Evolutionary conservation across 2,329 filamentous ascomycete genomes (phyloP).

Genomic region (Sporothrix brasiliensis): DNA sequence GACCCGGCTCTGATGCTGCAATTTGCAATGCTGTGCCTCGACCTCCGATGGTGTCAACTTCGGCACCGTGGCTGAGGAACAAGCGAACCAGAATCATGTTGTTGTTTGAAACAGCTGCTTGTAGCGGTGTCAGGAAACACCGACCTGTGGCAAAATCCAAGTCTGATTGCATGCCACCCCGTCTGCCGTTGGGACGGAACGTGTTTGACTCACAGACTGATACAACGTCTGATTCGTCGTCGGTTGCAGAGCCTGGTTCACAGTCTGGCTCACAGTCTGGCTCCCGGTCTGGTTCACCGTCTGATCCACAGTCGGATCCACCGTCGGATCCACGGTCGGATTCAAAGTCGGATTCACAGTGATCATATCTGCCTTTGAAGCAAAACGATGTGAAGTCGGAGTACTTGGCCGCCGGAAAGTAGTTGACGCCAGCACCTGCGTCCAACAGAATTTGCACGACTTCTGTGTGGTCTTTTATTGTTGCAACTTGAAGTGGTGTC

Average conservation of each 20-base stretch:
- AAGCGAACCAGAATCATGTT: background rate
- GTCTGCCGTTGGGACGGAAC: background rate
- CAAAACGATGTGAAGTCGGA: background rate
- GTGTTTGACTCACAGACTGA: no score
- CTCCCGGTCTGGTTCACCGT: no score
- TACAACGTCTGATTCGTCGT: no score
- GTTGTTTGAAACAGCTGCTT: slow-evolving; percentile 3
- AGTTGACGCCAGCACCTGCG: slow-evolving; percentile 13
- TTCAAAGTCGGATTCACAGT: background rate
- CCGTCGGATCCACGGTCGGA: no score
- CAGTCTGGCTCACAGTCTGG: background rate
- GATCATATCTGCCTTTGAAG: background rate
- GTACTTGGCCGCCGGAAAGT: background rate
- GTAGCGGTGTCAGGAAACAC: background rate
- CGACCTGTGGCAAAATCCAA: no score
- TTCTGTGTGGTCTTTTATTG: background rate
- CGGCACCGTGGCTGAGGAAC: background rate
- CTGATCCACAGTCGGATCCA: no score
- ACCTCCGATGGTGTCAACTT: background rate
- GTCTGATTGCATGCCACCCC: background rate
- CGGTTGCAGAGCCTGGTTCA: background rate
- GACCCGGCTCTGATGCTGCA: background rate
- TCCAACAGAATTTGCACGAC: slow-evolving; percentile 11
- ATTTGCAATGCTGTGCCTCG: slow-evolving; percentile 7
- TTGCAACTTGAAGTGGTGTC: background rate